Percentiles rank a stretch among this genome's conserved stretches.
phyloP scores from a whole-genome alignment of 2,329 filamentous ascomycete genomes.

The Botrytis byssoidea region DNA sequence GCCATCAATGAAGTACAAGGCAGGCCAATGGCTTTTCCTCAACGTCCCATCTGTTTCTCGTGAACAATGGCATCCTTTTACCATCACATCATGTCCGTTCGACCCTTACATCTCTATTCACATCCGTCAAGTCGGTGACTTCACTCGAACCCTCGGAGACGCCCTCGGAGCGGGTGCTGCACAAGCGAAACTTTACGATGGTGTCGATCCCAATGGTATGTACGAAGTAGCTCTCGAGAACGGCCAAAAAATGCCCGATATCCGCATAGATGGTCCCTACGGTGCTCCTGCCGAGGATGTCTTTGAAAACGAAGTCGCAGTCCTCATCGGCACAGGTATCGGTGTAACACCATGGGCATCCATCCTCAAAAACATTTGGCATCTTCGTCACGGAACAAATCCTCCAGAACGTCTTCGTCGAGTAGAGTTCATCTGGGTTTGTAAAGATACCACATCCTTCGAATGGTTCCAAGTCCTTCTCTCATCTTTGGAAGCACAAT shows the following conservation, averaged over 20 bases:
- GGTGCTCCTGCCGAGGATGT: slow-evolving; percentile 97
- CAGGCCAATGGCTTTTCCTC: slow-evolving; percentile 96
- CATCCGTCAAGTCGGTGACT: slow-evolving; percentile 94
- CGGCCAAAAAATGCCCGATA: slow-evolving; percentile 83
- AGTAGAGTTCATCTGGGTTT: slow-evolving; percentile 99
- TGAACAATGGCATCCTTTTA: slow-evolving; percentile 98
- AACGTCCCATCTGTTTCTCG: slow-evolving; percentile 86
- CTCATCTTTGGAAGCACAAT: slow-evolving; percentile 85
- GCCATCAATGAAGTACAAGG: slow-evolving; percentile 96
- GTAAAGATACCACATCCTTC: slow-evolving; percentile 91
- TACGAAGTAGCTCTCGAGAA: slow-evolving; percentile 96
- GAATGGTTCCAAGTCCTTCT: slow-evolving; percentile 98
- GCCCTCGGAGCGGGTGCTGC: slow-evolving; percentile 87
- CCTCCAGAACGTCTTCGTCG: slow-evolving; percentile 84
- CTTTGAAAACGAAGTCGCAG: slow-evolving; percentile 87
- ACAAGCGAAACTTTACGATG: slow-evolving; percentile 86
- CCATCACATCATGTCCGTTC: slow-evolving; percentile 96
- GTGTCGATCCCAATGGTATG: slow-evolving; percentile 90
- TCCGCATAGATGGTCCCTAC: slow-evolving; percentile 93
- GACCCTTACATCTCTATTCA: slow-evolving; percentile 94
- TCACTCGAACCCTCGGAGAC: slow-evolving; percentile 89
- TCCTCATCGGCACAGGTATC: slow-evolving; percentile 82
- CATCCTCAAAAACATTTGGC: slow-evolving; percentile 97
- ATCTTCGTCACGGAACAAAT: slow-evolving; percentile 85
- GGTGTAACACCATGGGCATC: slow-evolving; percentile 84